Evolutionary conservation across 495 filamentous ascomycete genomes (phyloP).

Genomic region (Lophiostoma macrostomum): DNA sequence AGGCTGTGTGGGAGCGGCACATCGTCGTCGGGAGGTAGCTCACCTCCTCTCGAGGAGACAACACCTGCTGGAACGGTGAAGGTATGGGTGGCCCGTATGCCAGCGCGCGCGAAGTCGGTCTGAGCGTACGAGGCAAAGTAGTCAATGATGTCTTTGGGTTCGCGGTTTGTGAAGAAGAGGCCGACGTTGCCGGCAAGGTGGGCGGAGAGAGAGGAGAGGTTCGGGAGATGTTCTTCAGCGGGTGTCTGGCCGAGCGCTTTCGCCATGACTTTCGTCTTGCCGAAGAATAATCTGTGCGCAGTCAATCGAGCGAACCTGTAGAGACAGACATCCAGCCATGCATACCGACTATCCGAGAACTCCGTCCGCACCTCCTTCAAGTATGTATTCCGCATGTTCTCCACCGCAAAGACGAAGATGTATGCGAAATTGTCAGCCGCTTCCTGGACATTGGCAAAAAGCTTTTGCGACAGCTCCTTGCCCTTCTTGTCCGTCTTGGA

Average conservation of each 20-base stretch:
- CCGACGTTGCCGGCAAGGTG: constrained; percentile 80
- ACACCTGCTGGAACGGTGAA: constrained; percentile 77
- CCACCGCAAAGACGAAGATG: constrained; percentile 87
- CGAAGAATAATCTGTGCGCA: constrained; percentile 77
- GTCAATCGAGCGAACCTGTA: background rate
- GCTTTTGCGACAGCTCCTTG: constrained; percentile 81
- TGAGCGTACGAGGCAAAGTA: constrained; percentile 68
- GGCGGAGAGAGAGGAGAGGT: constrained; percentile 64
- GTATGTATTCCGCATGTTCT: constrained; percentile 99
- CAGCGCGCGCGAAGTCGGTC: constrained; percentile 86
- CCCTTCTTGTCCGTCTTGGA: constrained; percentile 90
- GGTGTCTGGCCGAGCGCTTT: constrained; percentile 75
- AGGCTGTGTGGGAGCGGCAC: constrained; percentile 80
- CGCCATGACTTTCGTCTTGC: constrained; percentile 97
- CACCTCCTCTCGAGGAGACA: constrained; percentile 71
- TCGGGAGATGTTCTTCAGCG: constrained; percentile 72
- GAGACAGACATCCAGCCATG: background rate
- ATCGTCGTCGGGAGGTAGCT: constrained; percentile 75
- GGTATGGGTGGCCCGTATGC: constrained; percentile 64
- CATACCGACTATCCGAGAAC: constrained; percentile 78
- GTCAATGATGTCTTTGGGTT: constrained; percentile 56
- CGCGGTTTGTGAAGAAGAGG: constrained; percentile 80
- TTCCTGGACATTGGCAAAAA: constrained; percentile 85
- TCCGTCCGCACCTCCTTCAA: constrained; percentile 86
- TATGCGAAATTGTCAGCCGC: constrained; percentile 80